phyloP scores from a whole-genome alignment of 352 stramenopile species.

The Globisporangium okanoganense region DNA sequence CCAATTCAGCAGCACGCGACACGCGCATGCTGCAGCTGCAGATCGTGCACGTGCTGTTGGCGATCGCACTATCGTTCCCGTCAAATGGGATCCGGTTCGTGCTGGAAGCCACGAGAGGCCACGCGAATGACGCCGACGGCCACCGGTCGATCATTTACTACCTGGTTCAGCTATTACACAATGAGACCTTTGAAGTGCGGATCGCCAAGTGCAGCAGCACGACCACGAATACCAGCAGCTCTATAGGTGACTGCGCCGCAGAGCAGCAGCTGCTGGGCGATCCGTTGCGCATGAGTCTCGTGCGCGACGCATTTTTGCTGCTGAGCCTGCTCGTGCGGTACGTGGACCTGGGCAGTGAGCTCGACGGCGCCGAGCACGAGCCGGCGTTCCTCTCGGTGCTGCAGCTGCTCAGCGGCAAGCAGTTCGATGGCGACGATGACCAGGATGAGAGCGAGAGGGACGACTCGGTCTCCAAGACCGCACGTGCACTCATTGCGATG shows the following conservation, averaged over 20 bases:
- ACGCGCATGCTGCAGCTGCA: conserved; percentile 43
- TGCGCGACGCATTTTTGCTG: conserved; percentile 57
- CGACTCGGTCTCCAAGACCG: conserved; percentile 48
- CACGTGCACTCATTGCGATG: conserved; percentile 33
- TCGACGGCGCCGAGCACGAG: conserved; percentile 46
- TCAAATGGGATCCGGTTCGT: conserved; percentile 63
- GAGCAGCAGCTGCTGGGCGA: conserved; percentile 23
- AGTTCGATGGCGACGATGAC: conserved; percentile 16
- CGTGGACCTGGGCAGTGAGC: conserved; percentile 54
- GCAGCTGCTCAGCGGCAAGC: conserved; percentile 34
- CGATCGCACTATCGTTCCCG: conserved; percentile 50
- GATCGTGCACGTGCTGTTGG: conserved; percentile 55
- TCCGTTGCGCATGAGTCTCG: conserved; percentile 28
- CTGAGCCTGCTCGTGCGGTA: conserved; percentile 57
- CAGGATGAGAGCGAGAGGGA: conserved; percentile 15
- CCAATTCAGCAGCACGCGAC: conserved; percentile 1
- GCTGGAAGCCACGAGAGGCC: conserved; percentile 60
- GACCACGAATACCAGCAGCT: too few species aligned
- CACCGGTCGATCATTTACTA: conserved; percentile 64
- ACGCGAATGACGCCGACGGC: conserved; percentile 38
- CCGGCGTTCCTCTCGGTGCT: conserved; percentile 58
- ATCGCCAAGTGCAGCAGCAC: conserved; percentile 17
- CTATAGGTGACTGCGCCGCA: conserved; percentile 7
- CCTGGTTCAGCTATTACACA: conserved; percentile 51
- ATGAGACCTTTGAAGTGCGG: conserved; percentile 53